Evolutionary conservation across 306 rosid genomes (phyloP), one percentile per base, ranked within the genome.

Genomic region (Echinosophora koreensis): DNA sequence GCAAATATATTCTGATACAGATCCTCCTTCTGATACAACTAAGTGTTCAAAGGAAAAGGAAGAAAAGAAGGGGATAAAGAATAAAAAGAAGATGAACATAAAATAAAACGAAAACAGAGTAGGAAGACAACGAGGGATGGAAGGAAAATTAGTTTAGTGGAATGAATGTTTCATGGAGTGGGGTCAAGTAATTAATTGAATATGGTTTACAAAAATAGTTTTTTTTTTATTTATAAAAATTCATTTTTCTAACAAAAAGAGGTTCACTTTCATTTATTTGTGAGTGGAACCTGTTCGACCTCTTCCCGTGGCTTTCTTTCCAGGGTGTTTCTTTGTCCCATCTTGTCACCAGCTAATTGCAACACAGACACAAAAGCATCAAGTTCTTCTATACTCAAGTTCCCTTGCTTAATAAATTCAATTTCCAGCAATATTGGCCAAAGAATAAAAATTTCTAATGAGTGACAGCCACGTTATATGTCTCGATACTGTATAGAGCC

Each of bases 321-420:
- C 34, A 73, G 16, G 39, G 88, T 13, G 41, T 42, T 77, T 58
- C 75, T 82, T 77, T 89, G 87, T 83, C 83, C 85, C 80, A 84
- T 50, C 85, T 78, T 86, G 61, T 64, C 74, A 67, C 96, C 90
- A 65, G 98, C 93, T 74, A 94, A 82, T 88, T 90, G 87, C 74
- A 92, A 85, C 88, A 82, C 87, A 81, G 96, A 85, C 49, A 85
- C 82, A 41, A 94, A 87, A 79, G 97, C 97, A 74, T 90, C 93
- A 57, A 89, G 86, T 89, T 94, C 97, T 77, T 90, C 65, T 38
- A 81, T 47, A 82, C 88, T 88, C 84, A 92, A 78, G 84, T 73
- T 88, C 38, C 97, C 95, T 30, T 72, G 80, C 87, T 89, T 94
- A 66, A 92, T 81, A 81, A 94, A 92, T 78, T 94, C 97, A 90